Conservation (phyloP, 1,284 basidiomycete genomes). For the Cryptococcus jaspeensis region DNA sequence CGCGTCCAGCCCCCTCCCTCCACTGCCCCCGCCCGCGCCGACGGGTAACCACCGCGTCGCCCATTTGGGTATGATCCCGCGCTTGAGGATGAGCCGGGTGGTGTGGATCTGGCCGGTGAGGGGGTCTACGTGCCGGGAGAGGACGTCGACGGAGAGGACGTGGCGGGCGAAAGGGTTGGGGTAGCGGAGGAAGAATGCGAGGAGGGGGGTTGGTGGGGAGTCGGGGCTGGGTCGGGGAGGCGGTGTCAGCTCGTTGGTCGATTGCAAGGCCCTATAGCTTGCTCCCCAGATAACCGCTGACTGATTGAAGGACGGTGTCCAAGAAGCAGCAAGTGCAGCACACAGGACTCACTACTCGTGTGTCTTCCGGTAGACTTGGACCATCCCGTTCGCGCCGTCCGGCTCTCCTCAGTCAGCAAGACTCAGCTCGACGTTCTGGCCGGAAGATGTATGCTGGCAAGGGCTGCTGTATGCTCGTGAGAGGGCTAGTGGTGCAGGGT, state of each 20-base stretch:
- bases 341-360: conserved; percentile 16
- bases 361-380: conserved; percentile 22
- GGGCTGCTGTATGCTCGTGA: too few species aligned
- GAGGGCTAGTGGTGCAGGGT: too few species aligned
- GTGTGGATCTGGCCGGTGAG: conserved; percentile 73
- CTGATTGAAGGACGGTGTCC: not conserved
- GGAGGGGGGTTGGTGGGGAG: conserved; percentile 68
- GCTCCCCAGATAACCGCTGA: not conserved
- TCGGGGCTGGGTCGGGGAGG: conserved; percentile 35
- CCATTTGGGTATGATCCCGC: conserved; percentile 86
- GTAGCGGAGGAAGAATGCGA: conserved; percentile 93
- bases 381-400: conserved; percentile 11
- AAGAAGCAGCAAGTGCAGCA: not conserved
- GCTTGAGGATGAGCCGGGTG: conserved; percentile 86
- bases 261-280: not conserved
- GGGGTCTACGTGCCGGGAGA: conserved; percentile 72
- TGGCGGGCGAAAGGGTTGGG: conserved; percentile 95
- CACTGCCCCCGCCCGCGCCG: conserved; percentile 59
- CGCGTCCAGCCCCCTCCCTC: conserved; percentile 58
- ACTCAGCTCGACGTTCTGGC: too few species aligned
- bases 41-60: conserved; percentile 69
- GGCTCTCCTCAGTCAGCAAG: not conserved
- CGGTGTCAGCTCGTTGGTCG: not conserved
- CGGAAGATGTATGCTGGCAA: too few species aligned
- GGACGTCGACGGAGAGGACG: conserved; percentile 90